phyloP scores from a whole-genome alignment of 352 stramenopile genomes.

The Globisporangium canariense region DNA sequence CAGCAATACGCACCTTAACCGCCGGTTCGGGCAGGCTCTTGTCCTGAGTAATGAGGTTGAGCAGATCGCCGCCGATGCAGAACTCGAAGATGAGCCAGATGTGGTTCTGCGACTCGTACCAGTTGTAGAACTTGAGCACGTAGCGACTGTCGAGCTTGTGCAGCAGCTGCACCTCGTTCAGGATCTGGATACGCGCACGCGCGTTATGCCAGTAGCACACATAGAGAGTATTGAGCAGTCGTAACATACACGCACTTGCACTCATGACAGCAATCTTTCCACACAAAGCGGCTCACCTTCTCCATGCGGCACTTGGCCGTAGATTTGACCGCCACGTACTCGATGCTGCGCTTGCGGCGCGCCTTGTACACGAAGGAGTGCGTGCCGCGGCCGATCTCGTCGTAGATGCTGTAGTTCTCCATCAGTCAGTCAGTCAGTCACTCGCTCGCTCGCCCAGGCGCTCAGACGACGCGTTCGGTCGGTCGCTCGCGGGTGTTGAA shows the following conservation, averaged over 20 bases:
- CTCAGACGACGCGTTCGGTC: too few species aligned
- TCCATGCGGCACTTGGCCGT: constrained; percentile 91
- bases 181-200: constrained; percentile 35
- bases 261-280: not conserved
- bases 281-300: constrained; percentile 52
- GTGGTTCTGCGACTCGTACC: constrained; percentile 95
- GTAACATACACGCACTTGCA: not conserved
- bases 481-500: too few species aligned
- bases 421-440: constrained; percentile 33
- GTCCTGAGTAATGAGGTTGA: constrained; percentile 89
- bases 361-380: constrained; percentile 93
- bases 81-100: constrained; percentile 95
- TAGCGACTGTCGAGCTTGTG: constrained; percentile 83
- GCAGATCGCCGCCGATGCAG: constrained; percentile 89
- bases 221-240: not conserved
- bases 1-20: constrained; percentile 42
- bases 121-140: constrained; percentile 93
- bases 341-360: constrained; percentile 88
- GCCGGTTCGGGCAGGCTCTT: constrained; percentile 76
- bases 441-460: too few species aligned
- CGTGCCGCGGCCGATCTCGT: constrained; percentile 90
- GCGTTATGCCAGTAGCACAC: not conserved
- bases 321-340: constrained; percentile 93
- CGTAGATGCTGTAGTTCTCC: constrained; percentile 95
- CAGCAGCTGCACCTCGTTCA: constrained; percentile 87